A percentile compares a stretch with the other conserved stretches of the same genome.
These are phyloP conservation scores for Diplocarpon mali DNA, from an alignment of 2,329 filamentous ascomycete species.

Conservation along the genomic window DNA sequence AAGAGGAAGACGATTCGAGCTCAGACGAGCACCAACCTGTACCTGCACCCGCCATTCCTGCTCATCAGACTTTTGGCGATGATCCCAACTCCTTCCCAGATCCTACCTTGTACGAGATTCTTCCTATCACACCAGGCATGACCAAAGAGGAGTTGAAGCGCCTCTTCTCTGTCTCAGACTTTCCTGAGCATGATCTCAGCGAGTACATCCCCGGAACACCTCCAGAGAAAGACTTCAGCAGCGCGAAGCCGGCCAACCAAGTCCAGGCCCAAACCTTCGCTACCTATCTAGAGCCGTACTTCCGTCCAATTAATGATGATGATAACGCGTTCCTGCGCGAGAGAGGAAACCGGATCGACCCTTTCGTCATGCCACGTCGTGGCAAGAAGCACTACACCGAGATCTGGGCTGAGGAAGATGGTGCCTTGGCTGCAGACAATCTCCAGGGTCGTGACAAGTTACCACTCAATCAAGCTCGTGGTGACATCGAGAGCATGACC, in stretches of 20 bases:
- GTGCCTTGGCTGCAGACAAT: slow-evolving; percentile 61
- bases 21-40: slow-evolving; percentile 47
- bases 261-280: slow-evolving; percentile 89
- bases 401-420: slow-evolving; percentile 90
- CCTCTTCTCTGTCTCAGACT: slow-evolving; percentile 78
- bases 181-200: slow-evolving; percentile 68
- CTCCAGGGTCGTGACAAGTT: slow-evolving; percentile 53
- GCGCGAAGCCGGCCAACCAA: slow-evolving; percentile 84
- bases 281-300: slow-evolving; percentile 86
- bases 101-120: slow-evolving; percentile 90
- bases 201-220: slow-evolving; percentile 81
- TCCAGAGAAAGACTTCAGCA: slow-evolving; percentile 92
- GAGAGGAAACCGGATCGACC: slow-evolving; percentile 69
- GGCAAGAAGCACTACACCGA: slow-evolving; percentile 81
- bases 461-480: slow-evolving; percentile 71
- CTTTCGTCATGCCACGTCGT: slow-evolving; percentile 77
- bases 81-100: slow-evolving; percentile 87
- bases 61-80: slow-evolving; percentile 79
- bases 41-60: slow-evolving; percentile 47
- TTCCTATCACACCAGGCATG: slow-evolving; percentile 62
- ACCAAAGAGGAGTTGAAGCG: slow-evolving; percentile 73
- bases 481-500: slow-evolving; percentile 74
- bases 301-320: slow-evolving; percentile 81
- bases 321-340: slow-evolving; percentile 89
- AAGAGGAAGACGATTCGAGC: slow-evolving; percentile 39